These are phyloP conservation scores for Pistacia atlantica DNA, from an alignment of 345 rosid genomes.

Conservation along the genomic window DNA sequence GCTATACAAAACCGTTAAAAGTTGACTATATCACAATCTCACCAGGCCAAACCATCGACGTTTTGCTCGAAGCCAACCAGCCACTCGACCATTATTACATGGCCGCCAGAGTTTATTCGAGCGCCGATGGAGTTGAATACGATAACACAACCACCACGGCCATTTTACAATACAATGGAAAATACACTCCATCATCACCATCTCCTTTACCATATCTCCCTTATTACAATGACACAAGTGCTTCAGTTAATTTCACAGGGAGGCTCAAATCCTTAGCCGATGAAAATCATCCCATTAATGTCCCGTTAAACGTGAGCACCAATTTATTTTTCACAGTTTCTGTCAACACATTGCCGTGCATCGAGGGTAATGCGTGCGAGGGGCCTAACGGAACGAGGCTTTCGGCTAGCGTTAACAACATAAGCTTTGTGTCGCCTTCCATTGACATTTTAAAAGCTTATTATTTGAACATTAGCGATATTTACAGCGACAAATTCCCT, in stretches of 20 bases:
- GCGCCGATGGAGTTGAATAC: background rate
- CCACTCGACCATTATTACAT: slow-evolving; percentile 44
- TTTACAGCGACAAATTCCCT: slow-evolving; percentile 32
- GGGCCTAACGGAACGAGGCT: slow-evolving; percentile 33
- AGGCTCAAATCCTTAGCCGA: slow-evolving; percentile 26
- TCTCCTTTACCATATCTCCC: slow-evolving; percentile 45
- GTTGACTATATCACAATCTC: slow-evolving; percentile 47
- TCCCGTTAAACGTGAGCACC: slow-evolving; percentile 41
- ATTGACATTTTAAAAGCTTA: slow-evolving; percentile 45
- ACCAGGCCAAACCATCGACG: slow-evolving; percentile 65
- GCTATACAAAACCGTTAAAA: slow-evolving; percentile 47
- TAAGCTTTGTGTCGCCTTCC: slow-evolving; percentile 35
- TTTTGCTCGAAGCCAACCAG: slow-evolving; percentile 48
- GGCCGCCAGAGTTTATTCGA: slow-evolving; percentile 52
- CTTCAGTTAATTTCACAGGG: slow-evolving; percentile 34
- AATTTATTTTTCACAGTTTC: slow-evolving; percentile 43
- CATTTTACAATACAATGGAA: slow-evolving; percentile 41
- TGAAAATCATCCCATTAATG: slow-evolving; percentile 26
- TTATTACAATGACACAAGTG: slow-evolving; percentile 34
- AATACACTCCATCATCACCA: slow-evolving; percentile 12
- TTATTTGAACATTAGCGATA: slow-evolving; percentile 24
- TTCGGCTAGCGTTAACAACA: slow-evolving; percentile 48
- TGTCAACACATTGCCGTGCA: slow-evolving; percentile 41
- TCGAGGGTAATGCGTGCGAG: slow-evolving; percentile 17
- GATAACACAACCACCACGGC: slow-evolving; percentile 50